Conservation (phyloP, 805 yeast species). For the Wickerhamomyces xylosicus region DNA sequence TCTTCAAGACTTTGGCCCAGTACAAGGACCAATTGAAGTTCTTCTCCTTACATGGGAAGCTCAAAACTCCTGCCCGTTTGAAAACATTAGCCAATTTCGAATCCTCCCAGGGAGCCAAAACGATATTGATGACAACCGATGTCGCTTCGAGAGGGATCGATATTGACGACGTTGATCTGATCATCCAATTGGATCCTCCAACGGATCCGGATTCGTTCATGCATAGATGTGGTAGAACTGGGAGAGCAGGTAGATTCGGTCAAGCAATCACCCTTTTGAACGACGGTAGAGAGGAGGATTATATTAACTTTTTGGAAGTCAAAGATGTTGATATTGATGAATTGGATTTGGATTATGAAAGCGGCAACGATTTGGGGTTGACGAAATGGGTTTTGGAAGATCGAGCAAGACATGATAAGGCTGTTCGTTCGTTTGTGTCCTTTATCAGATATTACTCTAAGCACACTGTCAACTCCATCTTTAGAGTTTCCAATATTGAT, state of each 20-base stretch:
- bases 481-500: slow-evolving; percentile 63
- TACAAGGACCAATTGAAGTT: slow-evolving; percentile 29
- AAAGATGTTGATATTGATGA: slow-evolving; percentile 35
- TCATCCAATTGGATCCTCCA: slow-evolving; percentile 92
- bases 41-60: slow-evolving; percentile 83
- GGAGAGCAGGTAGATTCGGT: slow-evolving; percentile 82
- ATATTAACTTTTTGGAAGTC: slow-evolving; percentile 69
- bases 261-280: slow-evolving; percentile 66
- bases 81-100: slow-evolving; percentile 57
- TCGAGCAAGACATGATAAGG: slow-evolving; percentile 72
- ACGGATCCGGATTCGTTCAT: slow-evolving; percentile 84
- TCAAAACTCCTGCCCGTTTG: slow-evolving; percentile 69
- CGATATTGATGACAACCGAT: slow-evolving; percentile 82
- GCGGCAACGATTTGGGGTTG: slow-evolving; percentile 12
- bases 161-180: slow-evolving; percentile 89
- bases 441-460: slow-evolving; percentile 77
- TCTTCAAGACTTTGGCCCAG: slow-evolving; percentile 33
- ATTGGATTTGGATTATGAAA: neutral
- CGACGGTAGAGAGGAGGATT: slow-evolving; percentile 73
- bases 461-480: slow-evolving; percentile 82
- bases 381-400: slow-evolving; percentile 59
- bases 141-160: slow-evolving; percentile 98
- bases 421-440: slow-evolving; percentile 72
- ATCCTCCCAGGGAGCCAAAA: slow-evolving; percentile 25
- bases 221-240: slow-evolving; percentile 94